phyloP scores from a whole-genome alignment of 2,329 filamentous ascomycete genomes.

The Apiospora kogelbergensis region DNA sequence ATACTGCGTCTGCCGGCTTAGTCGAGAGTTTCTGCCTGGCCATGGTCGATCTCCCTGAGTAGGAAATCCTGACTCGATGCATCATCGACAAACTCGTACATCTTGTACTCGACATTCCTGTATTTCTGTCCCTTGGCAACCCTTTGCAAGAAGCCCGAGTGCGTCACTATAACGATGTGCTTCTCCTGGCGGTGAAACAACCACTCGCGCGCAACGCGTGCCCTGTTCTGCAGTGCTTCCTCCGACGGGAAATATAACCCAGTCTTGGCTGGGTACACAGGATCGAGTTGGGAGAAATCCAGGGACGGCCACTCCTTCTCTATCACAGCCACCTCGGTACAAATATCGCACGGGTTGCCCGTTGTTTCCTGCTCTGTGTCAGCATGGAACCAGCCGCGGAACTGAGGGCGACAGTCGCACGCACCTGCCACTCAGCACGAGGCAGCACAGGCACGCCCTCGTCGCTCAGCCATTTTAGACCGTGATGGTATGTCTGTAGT shows the following conservation, averaged over 20 bases:
- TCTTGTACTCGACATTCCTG: slow-evolving; percentile 29
- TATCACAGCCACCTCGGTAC: slow-evolving; percentile 22
- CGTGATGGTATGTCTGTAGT: slow-evolving; percentile 28
- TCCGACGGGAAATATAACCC: slow-evolving; percentile 31
- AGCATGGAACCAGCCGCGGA: neutral
- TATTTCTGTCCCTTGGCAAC: slow-evolving; percentile 27
- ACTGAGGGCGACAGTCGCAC: slow-evolving; percentile 11
- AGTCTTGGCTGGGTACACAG: slow-evolving; percentile 31
- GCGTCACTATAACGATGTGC: slow-evolving; percentile 31
- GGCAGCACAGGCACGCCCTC: slow-evolving; percentile 27
- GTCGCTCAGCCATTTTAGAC: slow-evolving; percentile 29
- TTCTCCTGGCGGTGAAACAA: slow-evolving; percentile 28
- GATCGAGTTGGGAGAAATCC: slow-evolving; percentile 31
- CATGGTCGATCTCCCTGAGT: slow-evolving; percentile 6
- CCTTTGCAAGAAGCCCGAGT: slow-evolving; percentile 30
- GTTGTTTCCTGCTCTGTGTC: slow-evolving; percentile 27
- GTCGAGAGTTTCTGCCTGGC: slow-evolving; percentile 7
- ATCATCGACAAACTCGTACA: slow-evolving; percentile 22
- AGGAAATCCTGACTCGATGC: neutral
- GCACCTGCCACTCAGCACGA: slow-evolving; percentile 34
- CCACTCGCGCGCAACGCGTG: slow-evolving; percentile 27
- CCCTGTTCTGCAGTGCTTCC: slow-evolving; percentile 26
- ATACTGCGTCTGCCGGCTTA: neutral
- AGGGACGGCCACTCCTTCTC: slow-evolving; percentile 29
- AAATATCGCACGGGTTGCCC: slow-evolving; percentile 31